Percentiles rank a stretch among this genome's conserved stretches.
Conservation (phyloP, 2,329 filamentous ascomycete genomes). For the Neonectria ditissima region DNA sequence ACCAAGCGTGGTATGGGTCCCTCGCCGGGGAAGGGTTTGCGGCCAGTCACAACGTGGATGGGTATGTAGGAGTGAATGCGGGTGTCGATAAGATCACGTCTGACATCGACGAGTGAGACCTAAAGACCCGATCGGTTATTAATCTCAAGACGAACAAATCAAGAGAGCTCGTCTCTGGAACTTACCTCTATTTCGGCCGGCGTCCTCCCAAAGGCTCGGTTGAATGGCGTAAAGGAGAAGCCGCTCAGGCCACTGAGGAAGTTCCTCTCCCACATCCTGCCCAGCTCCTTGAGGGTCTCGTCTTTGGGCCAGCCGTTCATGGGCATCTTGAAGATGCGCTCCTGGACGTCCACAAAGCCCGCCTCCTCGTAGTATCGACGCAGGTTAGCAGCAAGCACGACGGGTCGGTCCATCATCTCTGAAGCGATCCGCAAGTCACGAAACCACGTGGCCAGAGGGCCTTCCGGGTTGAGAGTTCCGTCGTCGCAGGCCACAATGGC, state of each 20-base stretch:
- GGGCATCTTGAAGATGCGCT: conserved; percentile 65
- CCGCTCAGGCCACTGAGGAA: conserved; percentile 58
- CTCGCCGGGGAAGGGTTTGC: conserved; percentile 59
- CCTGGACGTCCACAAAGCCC: conserved; percentile 67
- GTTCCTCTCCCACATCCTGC: conserved; percentile 59
- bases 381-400: conserved; percentile 50
- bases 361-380: conserved; percentile 57
- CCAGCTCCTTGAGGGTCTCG: conserved; percentile 56
- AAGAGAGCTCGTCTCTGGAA: background rate
- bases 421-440: conserved; percentile 55
- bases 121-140: conserved; percentile 40
- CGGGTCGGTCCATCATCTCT: conserved; percentile 51
- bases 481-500: conserved; percentile 58
- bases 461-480: conserved; percentile 54
- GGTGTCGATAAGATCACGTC: conserved; percentile 59
- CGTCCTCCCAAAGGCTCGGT: conserved; percentile 55
- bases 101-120: conserved; percentile 63
- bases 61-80: conserved; percentile 62
- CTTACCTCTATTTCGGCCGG: conserved; percentile 63
- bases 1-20: conserved; percentile 14
- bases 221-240: conserved; percentile 56
- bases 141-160: background rate
- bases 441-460: conserved; percentile 55
- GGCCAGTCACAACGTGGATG: conserved; percentile 63
- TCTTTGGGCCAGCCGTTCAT: conserved; percentile 66